Evolutionary conservation across 2,329 filamentous ascomycete species (phyloP).

Genomic region (Beauveria caledonica): DNA sequence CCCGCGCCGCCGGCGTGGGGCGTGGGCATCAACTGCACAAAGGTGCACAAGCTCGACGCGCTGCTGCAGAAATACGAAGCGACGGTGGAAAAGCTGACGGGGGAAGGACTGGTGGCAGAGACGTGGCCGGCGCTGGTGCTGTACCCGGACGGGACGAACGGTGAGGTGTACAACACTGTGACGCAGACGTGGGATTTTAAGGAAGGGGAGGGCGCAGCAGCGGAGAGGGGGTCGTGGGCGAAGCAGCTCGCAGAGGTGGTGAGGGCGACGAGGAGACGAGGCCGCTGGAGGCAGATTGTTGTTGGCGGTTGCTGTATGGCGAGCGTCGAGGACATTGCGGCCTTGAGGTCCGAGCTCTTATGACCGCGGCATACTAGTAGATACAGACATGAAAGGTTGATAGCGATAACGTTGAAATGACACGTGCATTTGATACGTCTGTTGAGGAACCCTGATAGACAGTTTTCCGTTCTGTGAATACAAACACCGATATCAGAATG

Average conservation of each 20-base stretch:
- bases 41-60: constrained; percentile 51
- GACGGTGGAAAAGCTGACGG: constrained; percentile 31
- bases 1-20: constrained; percentile 40
- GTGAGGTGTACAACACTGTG: constrained; percentile 57
- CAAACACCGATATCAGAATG: too few species aligned
- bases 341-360: constrained; percentile 15
- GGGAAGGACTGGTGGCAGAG: constrained; percentile 22
- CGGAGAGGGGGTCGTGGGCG: constrained; percentile 34
- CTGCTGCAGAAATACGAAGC: constrained; percentile 48
- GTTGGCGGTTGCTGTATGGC: constrained; percentile 48
- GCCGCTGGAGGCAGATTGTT: constrained; percentile 37
- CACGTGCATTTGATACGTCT: too few species aligned
- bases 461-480: too few species aligned
- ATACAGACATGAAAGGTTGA: too few species aligned
- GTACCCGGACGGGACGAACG: constrained; percentile 62
- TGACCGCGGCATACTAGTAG: background rate
- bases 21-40: constrained; percentile 62
- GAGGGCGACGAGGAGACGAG: constrained; percentile 24
- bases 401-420: too few species aligned
- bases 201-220: constrained; percentile 21
- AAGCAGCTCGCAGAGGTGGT: constrained; percentile 35
- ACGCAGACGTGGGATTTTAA: constrained; percentile 52
- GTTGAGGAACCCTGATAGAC: too few species aligned
- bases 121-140: constrained; percentile 49
- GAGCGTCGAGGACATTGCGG: constrained; percentile 26